phyloP scores from a whole-genome alignment of 2,329 filamentous ascomycete species.

The Bipolaris gigantea region DNA sequence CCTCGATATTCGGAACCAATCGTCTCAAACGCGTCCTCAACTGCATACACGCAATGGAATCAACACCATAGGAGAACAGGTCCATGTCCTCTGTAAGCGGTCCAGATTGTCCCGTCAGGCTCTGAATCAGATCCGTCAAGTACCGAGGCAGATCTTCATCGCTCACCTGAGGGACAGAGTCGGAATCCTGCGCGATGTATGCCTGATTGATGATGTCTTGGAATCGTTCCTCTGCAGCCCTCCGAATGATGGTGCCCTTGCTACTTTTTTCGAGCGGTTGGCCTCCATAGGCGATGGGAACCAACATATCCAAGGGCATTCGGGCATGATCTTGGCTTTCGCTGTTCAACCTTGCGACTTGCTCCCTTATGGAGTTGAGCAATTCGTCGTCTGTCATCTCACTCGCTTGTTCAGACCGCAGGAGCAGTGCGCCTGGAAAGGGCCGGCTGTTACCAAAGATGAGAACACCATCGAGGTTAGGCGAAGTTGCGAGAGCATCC shows the following conservation, averaged over 20 bases:
- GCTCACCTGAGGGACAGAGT: slow-evolving; percentile 16
- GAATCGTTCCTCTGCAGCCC: slow-evolving; percentile 56
- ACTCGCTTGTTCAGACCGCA: slow-evolving; percentile 45
- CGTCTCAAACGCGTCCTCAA: slow-evolving; percentile 48
- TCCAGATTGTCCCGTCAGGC: slow-evolving; percentile 25
- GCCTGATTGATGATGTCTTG: slow-evolving; percentile 50
- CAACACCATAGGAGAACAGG: slow-evolving; percentile 61
- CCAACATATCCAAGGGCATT: slow-evolving; percentile 55
- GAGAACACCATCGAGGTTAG: slow-evolving; percentile 57
- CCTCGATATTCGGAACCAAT: slow-evolving; percentile 40
- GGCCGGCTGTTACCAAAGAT: slow-evolving; percentile 63
- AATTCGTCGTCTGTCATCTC: slow-evolving; percentile 44
- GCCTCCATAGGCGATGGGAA: slow-evolving; percentile 47
- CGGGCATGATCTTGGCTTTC: slow-evolving; percentile 56
- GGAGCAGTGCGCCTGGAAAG: slow-evolving; percentile 60
- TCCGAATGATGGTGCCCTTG: slow-evolving; percentile 62
- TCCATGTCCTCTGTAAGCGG: slow-evolving; percentile 49
- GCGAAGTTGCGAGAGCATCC: slow-evolving; percentile 53
- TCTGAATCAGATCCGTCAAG: slow-evolving; percentile 24
- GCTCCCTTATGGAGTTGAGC: slow-evolving; percentile 48
- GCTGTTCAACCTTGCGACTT: slow-evolving; percentile 53
- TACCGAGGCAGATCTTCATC: slow-evolving; percentile 35
- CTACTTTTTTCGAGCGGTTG: slow-evolving; percentile 60
- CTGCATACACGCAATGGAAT: slow-evolving; percentile 61
- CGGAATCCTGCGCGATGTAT: slow-evolving; percentile 44